Conservation (phyloP, 257 asterid genomes). For the Coffea canephora region DNA sequence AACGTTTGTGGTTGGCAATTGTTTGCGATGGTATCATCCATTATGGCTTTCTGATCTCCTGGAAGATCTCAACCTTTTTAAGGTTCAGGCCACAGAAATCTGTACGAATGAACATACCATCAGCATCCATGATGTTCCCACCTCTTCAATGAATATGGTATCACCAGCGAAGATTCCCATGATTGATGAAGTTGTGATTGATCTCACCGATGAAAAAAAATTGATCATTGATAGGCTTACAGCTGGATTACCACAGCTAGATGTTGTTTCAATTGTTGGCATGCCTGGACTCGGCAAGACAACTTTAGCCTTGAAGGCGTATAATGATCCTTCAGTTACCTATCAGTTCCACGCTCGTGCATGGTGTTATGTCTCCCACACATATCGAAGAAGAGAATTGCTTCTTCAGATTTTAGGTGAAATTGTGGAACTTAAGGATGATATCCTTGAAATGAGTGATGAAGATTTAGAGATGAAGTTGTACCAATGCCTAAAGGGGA, state of each 20-base stretch:
- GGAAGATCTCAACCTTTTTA: no score
- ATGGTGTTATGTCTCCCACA: conserved; percentile 33
- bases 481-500: background rate
- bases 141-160: no score
- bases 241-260: background rate
- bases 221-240: no score
- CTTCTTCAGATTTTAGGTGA: conserved; percentile 20
- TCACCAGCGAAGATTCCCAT: no score
- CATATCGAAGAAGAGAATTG: conserved; percentile 5
- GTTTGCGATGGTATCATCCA: no score
- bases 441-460: background rate
- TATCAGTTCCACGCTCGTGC: conserved; percentile 19
- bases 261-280: conserved; percentile 27
- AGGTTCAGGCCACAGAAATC: no score
- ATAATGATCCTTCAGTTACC: conserved; percentile 7
- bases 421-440: background rate
- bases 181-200: no score
- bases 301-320: conserved; percentile 32
- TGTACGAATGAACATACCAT: no score
- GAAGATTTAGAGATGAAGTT: background rate
- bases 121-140: no score
- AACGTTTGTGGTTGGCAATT: no score
- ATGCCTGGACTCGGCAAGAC: conserved; percentile 46
- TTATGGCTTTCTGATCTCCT: no score
- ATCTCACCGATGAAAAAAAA: no score